A percentile compares a stretch with the other conserved stretches of the same genome.
These are phyloP conservation scores for Phaeosphaeriaceae sp. DNA, from an alignment of 2,329 filamentous ascomycete species.

Conservation along the genomic window DNA sequence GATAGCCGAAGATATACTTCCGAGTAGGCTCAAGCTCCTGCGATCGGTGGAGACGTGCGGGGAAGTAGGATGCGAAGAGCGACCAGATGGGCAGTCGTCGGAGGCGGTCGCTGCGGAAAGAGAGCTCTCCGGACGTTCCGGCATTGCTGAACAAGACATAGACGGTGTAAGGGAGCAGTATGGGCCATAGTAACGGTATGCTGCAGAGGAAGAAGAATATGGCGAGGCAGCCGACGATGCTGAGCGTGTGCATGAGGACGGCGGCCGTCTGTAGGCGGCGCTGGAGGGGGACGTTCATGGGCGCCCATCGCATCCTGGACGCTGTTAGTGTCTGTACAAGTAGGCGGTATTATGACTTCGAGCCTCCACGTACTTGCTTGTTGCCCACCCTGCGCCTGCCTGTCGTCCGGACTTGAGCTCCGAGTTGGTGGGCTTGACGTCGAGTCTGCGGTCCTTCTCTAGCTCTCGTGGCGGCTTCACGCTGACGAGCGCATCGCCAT, in stretches of 20 bases:
- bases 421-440: constrained; percentile 42
- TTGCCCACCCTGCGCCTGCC: constrained; percentile 62
- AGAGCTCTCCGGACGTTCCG: constrained; percentile 75
- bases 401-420: constrained; percentile 60
- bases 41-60: constrained; percentile 85
- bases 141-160: constrained; percentile 83
- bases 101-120: constrained; percentile 75
- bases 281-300: constrained; percentile 71
- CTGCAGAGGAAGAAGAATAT: constrained; percentile 90
- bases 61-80: constrained; percentile 91
- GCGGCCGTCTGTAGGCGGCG: constrained; percentile 58
- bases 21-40: constrained; percentile 77
- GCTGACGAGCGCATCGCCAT: constrained; percentile 55
- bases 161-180: constrained; percentile 77
- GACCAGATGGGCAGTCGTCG: constrained; percentile 81
- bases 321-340: constrained; percentile 2
- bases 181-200: constrained; percentile 90
- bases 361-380: constrained; percentile 51
- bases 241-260: constrained; percentile 59
- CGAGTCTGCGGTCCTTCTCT: constrained; percentile 44
- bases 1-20: constrained; percentile 97
- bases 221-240: constrained; percentile 64
- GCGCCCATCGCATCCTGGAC: constrained; percentile 79
- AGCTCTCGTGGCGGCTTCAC: constrained; percentile 50
- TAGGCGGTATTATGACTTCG: no score